These are phyloP conservation scores for Batkoa obscura DNA, from an alignment of 371 early-diverging fungal species.

Conservation along the genomic window DNA sequence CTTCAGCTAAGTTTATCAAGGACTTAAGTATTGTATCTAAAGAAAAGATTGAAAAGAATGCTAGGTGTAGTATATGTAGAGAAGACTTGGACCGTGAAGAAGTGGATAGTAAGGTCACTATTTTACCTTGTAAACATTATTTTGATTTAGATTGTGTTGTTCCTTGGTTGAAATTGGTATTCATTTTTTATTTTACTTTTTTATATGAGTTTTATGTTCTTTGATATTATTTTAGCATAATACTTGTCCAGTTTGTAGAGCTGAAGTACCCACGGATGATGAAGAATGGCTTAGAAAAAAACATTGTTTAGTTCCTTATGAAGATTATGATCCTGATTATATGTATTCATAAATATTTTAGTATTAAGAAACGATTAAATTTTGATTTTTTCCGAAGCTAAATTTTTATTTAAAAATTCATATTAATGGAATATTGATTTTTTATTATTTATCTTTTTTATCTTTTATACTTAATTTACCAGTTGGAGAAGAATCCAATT, in stretches of 20 bases:
- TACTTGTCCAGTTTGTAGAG: constrained; percentile 48
- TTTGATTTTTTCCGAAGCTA: too few relatives aligned
- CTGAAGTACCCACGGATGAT: constrained; percentile 45
- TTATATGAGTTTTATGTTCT: too few relatives aligned
- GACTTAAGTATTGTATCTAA: neutral
- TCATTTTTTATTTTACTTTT: too few relatives aligned
- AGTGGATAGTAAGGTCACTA: constrained; percentile 16
- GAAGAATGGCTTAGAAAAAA: constrained; percentile 32
- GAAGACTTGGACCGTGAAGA: neutral
- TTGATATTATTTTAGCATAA: constrained; percentile 22
- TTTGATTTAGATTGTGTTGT: constrained; percentile 40
- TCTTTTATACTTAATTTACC: too few relatives aligned
- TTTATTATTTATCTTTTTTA: too few relatives aligned
- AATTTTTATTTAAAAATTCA: too few relatives aligned
- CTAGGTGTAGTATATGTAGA: neutral
- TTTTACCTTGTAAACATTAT: constrained; percentile 40
- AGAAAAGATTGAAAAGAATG: neutral
- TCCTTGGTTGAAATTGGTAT: constrained; percentile 36
- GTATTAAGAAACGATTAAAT: too few relatives aligned
- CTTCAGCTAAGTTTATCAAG: neutral
- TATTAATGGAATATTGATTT: too few relatives aligned
- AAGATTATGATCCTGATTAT: too few relatives aligned
- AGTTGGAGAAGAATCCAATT: too few relatives aligned
- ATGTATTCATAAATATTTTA: too few relatives aligned
- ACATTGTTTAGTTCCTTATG: too few relatives aligned